phyloP scores from a whole-genome alignment of 1,139 yeast genomes.

The Schwanniomyces etchellsii region DNA sequence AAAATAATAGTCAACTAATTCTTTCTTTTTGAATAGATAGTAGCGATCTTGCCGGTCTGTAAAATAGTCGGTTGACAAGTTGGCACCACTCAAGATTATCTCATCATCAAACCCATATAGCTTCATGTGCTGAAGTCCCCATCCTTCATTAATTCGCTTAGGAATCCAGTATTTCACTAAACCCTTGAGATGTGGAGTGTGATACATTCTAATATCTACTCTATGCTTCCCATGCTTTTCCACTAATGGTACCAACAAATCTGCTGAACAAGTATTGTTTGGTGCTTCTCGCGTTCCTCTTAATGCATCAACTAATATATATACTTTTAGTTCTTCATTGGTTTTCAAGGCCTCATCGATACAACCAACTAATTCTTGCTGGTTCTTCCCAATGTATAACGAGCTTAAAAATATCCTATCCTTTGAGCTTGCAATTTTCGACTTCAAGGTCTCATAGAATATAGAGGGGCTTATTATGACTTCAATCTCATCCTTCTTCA shows the following conservation, averaged over 20 bases:
- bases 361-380: slow-evolving; percentile 65
- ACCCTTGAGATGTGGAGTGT: slow-evolving; percentile 82
- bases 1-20: slow-evolving; percentile 68
- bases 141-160: slow-evolving; percentile 81
- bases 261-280: slow-evolving; percentile 60
- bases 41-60: slow-evolving; percentile 96
- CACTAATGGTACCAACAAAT: slow-evolving; percentile 63
- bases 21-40: slow-evolving; percentile 55
- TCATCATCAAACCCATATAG: slow-evolving; percentile 92
- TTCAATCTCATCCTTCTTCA: slow-evolving; percentile 55
- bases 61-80: slow-evolving; percentile 84
- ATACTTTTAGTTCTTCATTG: slow-evolving; percentile 61
- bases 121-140: slow-evolving; percentile 96
- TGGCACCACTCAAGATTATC: slow-evolving; percentile 85
- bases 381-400: slow-evolving; percentile 79
- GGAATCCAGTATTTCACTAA: slow-evolving; percentile 64
- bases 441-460: slow-evolving; percentile 61
- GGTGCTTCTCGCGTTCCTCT: slow-evolving; percentile 96
- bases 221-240: slow-evolving; percentile 61
- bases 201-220: slow-evolving; percentile 79
- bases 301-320: slow-evolving; percentile 77
- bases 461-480: slow-evolving; percentile 61
- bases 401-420: slow-evolving; percentile 74
- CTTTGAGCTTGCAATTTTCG: slow-evolving; percentile 50
- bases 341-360: slow-evolving; percentile 50